A percentile compares a stretch with the other conserved stretches of the same genome.
Evolutionary conservation across 2,329 filamentous ascomycete genomes (phyloP).

Genomic region (Phyllosticta citrichinensis): DNA sequence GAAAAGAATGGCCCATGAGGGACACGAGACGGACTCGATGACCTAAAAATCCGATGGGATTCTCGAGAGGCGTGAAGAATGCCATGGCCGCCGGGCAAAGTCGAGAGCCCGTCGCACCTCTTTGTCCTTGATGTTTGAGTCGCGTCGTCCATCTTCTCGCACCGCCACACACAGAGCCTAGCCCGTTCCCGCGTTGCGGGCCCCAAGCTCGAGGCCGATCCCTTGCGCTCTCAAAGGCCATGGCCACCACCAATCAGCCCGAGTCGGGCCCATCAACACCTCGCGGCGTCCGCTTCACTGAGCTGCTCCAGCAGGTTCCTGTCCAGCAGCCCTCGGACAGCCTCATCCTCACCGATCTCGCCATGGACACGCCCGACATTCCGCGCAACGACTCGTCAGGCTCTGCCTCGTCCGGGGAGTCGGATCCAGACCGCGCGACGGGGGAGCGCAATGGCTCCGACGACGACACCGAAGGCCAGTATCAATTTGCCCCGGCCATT

Average conservation of each 20-base stretch:
- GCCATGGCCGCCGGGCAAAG: neutral
- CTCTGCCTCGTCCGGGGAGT: conserved; percentile 37
- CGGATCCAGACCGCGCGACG: conserved; percentile 33
- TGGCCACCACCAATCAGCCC: conserved; percentile 7
- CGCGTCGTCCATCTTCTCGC: neutral
- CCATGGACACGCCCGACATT: conserved; percentile 21
- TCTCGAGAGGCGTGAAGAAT: neutral
- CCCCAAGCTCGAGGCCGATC: conserved; percentile 9
- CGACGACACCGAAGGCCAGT: conserved; percentile 22
- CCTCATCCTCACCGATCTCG: conserved; percentile 18
- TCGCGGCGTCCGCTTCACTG: conserved; percentile 21
- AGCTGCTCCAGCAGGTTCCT: conserved; percentile 16
- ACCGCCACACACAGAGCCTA: conserved; percentile 8
- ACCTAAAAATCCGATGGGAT: neutral
- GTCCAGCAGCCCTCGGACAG: conserved; percentile 17
- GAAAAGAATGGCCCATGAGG: neutral
- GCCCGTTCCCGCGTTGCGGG: conserved; percentile 8
- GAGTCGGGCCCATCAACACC: neutral
- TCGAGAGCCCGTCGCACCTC: neutral
- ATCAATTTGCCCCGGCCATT: conserved; percentile 30
- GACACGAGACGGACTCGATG: neutral
- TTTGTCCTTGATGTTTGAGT: neutral
- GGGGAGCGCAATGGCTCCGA: conserved; percentile 39
- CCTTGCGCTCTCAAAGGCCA: neutral
- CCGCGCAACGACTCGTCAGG: conserved; percentile 35